phyloP scores from a whole-genome alignment of 495 filamentous ascomycete genomes.

The Letharia columbiana region DNA sequence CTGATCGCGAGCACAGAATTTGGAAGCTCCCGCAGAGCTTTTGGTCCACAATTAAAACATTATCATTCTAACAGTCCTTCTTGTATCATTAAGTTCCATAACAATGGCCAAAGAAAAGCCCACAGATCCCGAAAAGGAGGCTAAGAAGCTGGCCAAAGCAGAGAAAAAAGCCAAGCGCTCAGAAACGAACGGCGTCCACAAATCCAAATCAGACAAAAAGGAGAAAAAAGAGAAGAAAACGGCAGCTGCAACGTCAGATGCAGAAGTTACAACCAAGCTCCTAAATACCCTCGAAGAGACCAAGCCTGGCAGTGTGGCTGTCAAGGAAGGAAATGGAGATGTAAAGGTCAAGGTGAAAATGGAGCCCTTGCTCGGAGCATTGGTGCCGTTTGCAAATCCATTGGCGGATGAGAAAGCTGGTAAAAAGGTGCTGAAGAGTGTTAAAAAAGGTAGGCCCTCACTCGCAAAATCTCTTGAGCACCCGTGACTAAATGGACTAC shows the following conservation, averaged over 20 bases:
- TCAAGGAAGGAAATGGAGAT: slow-evolving; percentile 48
- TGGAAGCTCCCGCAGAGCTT: slow-evolving; percentile 1
- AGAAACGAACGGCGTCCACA: slow-evolving; percentile 66
- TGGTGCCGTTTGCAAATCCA: slow-evolving; percentile 91
- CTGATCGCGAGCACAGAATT: slow-evolving; percentile 9
- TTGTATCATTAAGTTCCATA: slow-evolving; percentile 9
- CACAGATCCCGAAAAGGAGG: slow-evolving; percentile 36
- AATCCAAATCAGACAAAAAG: slow-evolving; percentile 44
- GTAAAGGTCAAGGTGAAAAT: slow-evolving; percentile 37
- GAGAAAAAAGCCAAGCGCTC: slow-evolving; percentile 76
- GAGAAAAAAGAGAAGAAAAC: slow-evolving; percentile 33
- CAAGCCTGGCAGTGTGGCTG: slow-evolving; percentile 44
- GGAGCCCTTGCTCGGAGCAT: slow-evolving; percentile 50
- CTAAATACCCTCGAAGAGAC: slow-evolving; percentile 32
- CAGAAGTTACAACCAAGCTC: slow-evolving; percentile 36
- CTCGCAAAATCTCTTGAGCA: not conserved
- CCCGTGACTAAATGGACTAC: not conserved
- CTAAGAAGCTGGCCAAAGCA: slow-evolving; percentile 52
- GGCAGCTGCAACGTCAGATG: slow-evolving; percentile 48
- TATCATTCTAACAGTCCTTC: not conserved
- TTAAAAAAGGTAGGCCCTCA: slow-evolving; percentile 73
- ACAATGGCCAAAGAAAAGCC: slow-evolving; percentile 48
- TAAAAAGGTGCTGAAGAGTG: slow-evolving; percentile 88
- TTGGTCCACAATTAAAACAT: not conserved
- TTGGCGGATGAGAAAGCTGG: slow-evolving; percentile 81